These are phyloP conservation scores for Yamadazyma philogaea DNA, from an alignment of 805 yeast species.

Conservation along the genomic window DNA sequence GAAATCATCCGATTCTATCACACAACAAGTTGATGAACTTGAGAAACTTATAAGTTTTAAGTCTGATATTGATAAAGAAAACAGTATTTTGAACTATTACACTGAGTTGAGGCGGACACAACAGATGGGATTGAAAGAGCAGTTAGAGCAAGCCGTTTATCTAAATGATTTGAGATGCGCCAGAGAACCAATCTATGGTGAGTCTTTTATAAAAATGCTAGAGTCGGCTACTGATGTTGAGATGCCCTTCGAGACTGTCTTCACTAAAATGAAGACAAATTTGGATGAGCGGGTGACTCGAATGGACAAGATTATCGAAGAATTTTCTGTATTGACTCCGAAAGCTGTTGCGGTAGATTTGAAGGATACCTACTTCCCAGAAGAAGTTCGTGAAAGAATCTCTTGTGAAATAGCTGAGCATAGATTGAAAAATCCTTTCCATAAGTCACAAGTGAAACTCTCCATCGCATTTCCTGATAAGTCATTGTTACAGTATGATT, in stretches of 20 bases:
- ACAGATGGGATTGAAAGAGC: constrained; percentile 50
- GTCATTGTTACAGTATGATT: constrained; percentile 85
- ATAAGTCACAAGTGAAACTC: constrained; percentile 77
- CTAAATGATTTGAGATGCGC: constrained; percentile 65
- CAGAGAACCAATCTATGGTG: constrained; percentile 66
- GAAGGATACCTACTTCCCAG: constrained; percentile 50
- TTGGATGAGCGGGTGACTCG: constrained; percentile 26
- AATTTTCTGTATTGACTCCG: constrained; percentile 86
- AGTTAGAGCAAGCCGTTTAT: constrained; percentile 55
- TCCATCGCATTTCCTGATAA: constrained; percentile 97
- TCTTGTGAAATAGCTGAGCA: constrained; percentile 28
- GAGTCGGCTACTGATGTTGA: constrained; percentile 13
- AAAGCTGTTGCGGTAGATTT: constrained; percentile 74
- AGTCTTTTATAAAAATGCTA: constrained; percentile 48
- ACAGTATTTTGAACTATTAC: constrained; percentile 56
- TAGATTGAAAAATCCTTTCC: constrained; percentile 58
- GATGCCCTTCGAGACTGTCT: constrained; percentile 14
- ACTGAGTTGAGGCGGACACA: constrained; percentile 51
- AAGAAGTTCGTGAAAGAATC: constrained; percentile 30
- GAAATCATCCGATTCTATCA: constrained; percentile 47
- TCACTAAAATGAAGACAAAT: constrained; percentile 21
- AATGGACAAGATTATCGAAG: constrained; percentile 56
- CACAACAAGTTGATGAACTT: constrained; percentile 42
- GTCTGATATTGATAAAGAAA: constrained; percentile 17
- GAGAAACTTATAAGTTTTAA: constrained; percentile 29